Evolutionary conservation across 345 rosid genomes (phyloP), one percentile per base, ranked within the genome.

Genomic region (Cardiospermum halicacabum): DNA sequence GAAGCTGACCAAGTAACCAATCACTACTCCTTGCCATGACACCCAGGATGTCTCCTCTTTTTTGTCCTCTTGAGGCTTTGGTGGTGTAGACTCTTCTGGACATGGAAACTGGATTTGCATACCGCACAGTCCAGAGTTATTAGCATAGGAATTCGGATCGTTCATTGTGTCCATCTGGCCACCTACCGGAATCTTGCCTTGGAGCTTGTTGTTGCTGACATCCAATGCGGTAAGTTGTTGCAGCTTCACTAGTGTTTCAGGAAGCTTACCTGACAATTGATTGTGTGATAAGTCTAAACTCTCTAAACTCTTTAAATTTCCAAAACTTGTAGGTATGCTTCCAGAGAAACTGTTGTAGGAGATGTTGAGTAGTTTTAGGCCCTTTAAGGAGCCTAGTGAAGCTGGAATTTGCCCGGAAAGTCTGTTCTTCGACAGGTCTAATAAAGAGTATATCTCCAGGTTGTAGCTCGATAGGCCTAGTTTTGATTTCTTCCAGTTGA

Each of bases 201-300:
- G 11, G 0, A 78, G 74, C 15, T 57, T 61, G 66, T 65, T 78
- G 72, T 71, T 65, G 21, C 75, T 77, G 42, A 73, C 69, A 47
- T 74, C 72, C 51, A 73, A 48, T 32, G 13, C 59, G 1, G 65
- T 27, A 34, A 77, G 81, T 55, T 70, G 48, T 30, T 39, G 70
- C 57, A 73, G 60, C 40, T 63, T 73, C 30, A 65, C 48, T 11
- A 78, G 56, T 11, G 71, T 67, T 26, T 15, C 34, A 1, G 78
- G 81, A 50, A 78, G 56, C 12, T 60, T 19, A 21, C 78, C 78
- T 0, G 71, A 67, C 3, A 71, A 40, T 30, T 56, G 63, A 53
- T 77, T 77, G 71, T 73, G 78, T 34, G 81, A 77, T 65, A 74
- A 64, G 58, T 77, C 81, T 43, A 74, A 67, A 63, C 74, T 68